Percentiles rank a stretch among this genome's conserved stretches.
Evolutionary conservation across 805 yeast species (phyloP).

Genomic region (Kuraishia cidri): DNA sequence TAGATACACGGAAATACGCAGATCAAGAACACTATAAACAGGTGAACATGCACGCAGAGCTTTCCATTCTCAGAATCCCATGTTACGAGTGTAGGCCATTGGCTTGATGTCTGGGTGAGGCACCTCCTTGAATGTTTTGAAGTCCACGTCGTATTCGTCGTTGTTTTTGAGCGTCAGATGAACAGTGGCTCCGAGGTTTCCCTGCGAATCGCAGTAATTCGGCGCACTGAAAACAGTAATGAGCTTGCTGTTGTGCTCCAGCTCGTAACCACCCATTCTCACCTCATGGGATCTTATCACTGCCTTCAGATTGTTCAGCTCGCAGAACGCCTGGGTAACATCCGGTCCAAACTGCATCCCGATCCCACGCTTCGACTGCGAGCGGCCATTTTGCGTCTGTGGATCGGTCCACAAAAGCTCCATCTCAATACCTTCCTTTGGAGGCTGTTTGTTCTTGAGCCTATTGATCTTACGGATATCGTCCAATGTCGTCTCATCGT

Average conservation of each 20-base stretch:
- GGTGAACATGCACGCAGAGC: too few relatives aligned
- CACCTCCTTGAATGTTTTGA: constrained; percentile 66
- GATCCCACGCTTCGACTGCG: constrained; percentile 88
- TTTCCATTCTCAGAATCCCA: constrained; percentile 31
- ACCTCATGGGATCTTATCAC: constrained; percentile 94
- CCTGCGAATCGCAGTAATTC: constrained; percentile 89
- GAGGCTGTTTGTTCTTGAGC: constrained; percentile 67
- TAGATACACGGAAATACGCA: too few relatives aligned
- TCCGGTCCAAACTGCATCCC: constrained; percentile 98
- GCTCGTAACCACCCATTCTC: constrained; percentile 81
- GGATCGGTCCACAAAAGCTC: constrained; percentile 98
- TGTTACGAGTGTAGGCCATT: constrained; percentile 72
- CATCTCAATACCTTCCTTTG: constrained; percentile 89
- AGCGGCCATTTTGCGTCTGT: constrained; percentile 65
- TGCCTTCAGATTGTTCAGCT: constrained; percentile 61
- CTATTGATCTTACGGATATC: constrained; percentile 70
- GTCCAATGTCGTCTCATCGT: constrained; percentile 58
- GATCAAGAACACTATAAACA: too few relatives aligned
- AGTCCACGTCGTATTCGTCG: constrained; percentile 38
- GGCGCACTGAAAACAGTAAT: constrained; percentile 98
- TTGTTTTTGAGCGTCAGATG: constrained; percentile 45
- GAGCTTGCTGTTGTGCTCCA: constrained; percentile 78
- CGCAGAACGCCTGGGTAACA: constrained; percentile 72
- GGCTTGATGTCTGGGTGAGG: constrained; percentile 89
- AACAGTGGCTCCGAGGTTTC: constrained; percentile 85